These are phyloP conservation scores for Alopecurus myosuroides DNA, from an alignment of 176 grass and related monocot genomes.

Conservation along the genomic window DNA sequence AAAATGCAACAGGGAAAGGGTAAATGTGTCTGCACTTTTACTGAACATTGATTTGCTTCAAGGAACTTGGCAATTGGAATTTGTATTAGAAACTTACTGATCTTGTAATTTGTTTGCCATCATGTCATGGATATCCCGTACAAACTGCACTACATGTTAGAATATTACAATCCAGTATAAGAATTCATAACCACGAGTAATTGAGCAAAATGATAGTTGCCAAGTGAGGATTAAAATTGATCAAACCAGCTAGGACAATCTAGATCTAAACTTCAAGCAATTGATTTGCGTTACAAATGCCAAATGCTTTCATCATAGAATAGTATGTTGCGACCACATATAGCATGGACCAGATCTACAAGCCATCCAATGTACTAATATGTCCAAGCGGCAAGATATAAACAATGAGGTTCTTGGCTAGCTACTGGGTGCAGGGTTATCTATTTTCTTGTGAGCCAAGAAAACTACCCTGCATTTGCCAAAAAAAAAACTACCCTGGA, in stretches of 20 bases:
- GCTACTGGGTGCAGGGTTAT: background rate
- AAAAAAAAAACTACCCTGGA: background rate
- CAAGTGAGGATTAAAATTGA: conserved; percentile 9
- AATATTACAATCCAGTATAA: conserved; percentile 13
- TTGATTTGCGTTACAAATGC: background rate
- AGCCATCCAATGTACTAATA: background rate
- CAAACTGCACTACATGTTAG: conserved; percentile 65
- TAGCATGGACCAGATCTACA: background rate
- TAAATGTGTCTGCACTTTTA: background rate
- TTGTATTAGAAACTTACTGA: conserved; percentile 50
- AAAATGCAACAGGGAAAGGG: background rate
- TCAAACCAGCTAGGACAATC: background rate
- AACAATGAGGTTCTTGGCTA: background rate
- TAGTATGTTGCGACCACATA: background rate
- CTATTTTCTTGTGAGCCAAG: background rate
- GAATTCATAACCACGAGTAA: conserved; percentile 4
- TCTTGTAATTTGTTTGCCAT: conserved; percentile 73
- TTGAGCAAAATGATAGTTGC: background rate
- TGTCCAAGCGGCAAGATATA: background rate
- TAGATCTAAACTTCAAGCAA: background rate
- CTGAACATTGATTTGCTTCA: background rate
- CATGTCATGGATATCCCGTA: conserved; percentile 90
- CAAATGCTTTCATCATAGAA: background rate
- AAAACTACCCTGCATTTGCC: background rate
- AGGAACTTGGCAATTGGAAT: background rate